These are phyloP conservation scores for Schrenkiella parvula DNA, from an alignment of 345 rosid genomes.

Conservation along the genomic window DNA sequence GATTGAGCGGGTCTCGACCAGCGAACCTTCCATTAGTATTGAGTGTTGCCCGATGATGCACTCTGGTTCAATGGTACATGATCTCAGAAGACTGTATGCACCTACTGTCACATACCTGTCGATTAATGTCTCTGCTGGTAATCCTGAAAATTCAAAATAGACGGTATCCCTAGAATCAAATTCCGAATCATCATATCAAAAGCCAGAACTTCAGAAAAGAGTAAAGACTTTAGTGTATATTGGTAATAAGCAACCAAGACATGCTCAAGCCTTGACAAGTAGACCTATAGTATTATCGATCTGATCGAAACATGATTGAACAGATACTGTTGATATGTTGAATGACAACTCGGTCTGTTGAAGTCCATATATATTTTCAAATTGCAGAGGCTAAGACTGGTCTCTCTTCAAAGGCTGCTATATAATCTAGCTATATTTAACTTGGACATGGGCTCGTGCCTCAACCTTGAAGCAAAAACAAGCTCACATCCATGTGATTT, in stretches of 20 bases:
- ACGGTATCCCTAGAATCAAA: not conserved
- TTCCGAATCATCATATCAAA: not conserved
- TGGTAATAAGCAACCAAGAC: not conserved
- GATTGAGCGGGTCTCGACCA: conserved; percentile 86
- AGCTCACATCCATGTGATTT: not conserved
- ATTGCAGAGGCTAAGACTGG: not conserved
- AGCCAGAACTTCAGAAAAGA: not conserved
- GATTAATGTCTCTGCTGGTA: conserved; percentile 82
- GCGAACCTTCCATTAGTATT: conserved; percentile 95
- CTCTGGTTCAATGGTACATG: conserved; percentile 97
- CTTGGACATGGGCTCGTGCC: not conserved
- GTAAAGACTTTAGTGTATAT: not conserved
- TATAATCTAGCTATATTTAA: too few relatives aligned
- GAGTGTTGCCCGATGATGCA: conserved; percentile 97
- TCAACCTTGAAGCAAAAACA: not conserved
- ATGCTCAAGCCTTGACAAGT: not conserved
- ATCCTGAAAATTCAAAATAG: conserved; percentile 46
- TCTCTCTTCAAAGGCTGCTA: not conserved
- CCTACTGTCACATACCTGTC: conserved; percentile 93
- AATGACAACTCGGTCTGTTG: not conserved
- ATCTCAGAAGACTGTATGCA: conserved; percentile 77
- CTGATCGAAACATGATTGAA: not conserved
- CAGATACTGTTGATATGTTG: not conserved
- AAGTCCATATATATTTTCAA: not conserved
- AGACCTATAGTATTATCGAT: not conserved